These are phyloP conservation scores for Hypoxylon sp. DNA, from an alignment of 2,329 filamentous ascomycete species.

Conservation along the genomic window DNA sequence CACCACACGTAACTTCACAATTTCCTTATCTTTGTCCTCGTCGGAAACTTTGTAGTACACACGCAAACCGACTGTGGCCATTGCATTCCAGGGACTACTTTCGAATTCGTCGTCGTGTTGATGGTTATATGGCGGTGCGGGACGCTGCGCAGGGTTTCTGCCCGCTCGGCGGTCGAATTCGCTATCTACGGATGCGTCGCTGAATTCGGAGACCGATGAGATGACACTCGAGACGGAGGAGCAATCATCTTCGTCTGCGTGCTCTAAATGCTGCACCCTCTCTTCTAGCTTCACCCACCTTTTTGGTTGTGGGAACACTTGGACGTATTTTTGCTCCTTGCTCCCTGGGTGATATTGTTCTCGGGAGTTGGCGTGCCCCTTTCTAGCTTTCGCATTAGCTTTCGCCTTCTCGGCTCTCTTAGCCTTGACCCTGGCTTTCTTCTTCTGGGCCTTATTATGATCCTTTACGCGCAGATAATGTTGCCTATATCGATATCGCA, in stretches of 20 bases:
- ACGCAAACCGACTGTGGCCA: conserved; percentile 67
- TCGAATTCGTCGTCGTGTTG: conserved; percentile 63
- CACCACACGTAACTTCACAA: conserved; percentile 52
- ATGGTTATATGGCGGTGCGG: conserved; percentile 43
- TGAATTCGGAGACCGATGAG: conserved; percentile 51
- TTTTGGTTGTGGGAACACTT: conserved; percentile 35
- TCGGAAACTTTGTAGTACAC: conserved; percentile 62
- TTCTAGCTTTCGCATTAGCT: conserved; percentile 36
- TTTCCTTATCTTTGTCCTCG: conserved; percentile 46
- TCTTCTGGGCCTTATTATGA: conserved; percentile 51
- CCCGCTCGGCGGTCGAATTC: conserved; percentile 39
- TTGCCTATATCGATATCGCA: conserved; percentile 46
- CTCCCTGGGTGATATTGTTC: conserved; percentile 3
- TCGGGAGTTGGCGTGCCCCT: conserved; percentile 6
- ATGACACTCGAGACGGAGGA: conserved; percentile 41
- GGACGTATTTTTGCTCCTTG: conserved; percentile 50
- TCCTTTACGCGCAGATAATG: conserved; percentile 51
- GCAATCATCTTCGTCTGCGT: conserved; percentile 31
- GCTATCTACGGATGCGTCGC: conserved; percentile 52
- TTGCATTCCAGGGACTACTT: conserved; percentile 68
- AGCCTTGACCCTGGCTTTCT: conserved; percentile 50
- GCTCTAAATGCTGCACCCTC: conserved; percentile 21
- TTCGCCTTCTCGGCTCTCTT: conserved; percentile 44
- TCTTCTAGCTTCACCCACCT: conserved; percentile 19
- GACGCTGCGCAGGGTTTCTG: conserved; percentile 34